phyloP scores from a whole-genome alignment of 2,329 filamentous ascomycete genomes.

The Harringtonia lauricola region DNA sequence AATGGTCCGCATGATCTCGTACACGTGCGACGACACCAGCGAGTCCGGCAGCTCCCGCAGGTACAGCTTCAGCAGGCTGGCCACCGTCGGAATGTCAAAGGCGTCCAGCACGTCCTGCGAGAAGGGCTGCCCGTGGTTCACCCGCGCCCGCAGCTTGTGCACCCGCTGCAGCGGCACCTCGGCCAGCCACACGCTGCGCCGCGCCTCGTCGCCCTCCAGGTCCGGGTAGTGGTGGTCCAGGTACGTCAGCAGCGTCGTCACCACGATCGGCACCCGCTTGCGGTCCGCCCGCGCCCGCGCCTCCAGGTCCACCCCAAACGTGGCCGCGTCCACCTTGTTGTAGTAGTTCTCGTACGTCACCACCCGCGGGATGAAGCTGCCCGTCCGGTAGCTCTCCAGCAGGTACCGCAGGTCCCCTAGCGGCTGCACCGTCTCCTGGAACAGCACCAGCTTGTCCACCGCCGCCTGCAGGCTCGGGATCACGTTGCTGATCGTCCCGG shows the following conservation, averaged over 20 bases:
- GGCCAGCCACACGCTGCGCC: slow-evolving; percentile 85
- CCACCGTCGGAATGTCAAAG: slow-evolving; percentile 90
- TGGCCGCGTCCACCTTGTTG: slow-evolving; percentile 94
- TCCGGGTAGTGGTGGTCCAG: slow-evolving; percentile 96
- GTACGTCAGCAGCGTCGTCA: slow-evolving; percentile 89
- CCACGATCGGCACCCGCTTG: slow-evolving; percentile 85
- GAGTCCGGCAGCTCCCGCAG: slow-evolving; percentile 93
- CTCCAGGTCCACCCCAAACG: slow-evolving; percentile 96
- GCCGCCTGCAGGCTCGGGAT: slow-evolving; percentile 93
- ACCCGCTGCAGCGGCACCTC: slow-evolving; percentile 80
- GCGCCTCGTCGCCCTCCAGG: slow-evolving; percentile 88
- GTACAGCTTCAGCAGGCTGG: slow-evolving; percentile 86
- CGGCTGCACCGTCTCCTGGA: slow-evolving; percentile 97
- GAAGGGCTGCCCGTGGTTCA: slow-evolving; percentile 82
- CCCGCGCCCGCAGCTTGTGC: slow-evolving; percentile 67
- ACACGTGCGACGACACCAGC: slow-evolving; percentile 95
- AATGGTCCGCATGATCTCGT: slow-evolving; percentile 96
- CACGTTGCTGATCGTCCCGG: slow-evolving; percentile 92
- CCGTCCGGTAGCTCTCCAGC: slow-evolving; percentile 92
- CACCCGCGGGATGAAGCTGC: slow-evolving; percentile 81
- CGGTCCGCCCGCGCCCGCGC: slow-evolving; percentile 84
- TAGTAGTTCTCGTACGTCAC: slow-evolving; percentile 98
- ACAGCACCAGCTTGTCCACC: slow-evolving; percentile 97
- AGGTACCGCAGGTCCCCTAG: slow-evolving; percentile 82
- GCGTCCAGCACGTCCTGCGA: slow-evolving; percentile 67